Evolutionary conservation across 2,329 filamentous ascomycete species (phyloP).

Genomic region (Trichoderma polysporum): DNA sequence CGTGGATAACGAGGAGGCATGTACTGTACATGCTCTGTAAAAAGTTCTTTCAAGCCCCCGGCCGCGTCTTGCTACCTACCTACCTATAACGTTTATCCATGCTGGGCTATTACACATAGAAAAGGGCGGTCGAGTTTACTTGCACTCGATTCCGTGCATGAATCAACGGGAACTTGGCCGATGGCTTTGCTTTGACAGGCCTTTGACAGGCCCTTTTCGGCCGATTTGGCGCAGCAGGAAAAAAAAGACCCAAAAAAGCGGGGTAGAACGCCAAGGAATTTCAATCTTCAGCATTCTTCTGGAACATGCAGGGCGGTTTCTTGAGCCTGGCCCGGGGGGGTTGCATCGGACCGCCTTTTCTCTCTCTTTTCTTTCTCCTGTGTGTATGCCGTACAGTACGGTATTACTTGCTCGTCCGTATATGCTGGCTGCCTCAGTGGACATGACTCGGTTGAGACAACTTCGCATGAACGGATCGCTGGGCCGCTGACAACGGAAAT

Average conservation of each 20-base stretch:
- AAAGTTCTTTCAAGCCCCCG: not conserved
- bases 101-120: not conserved
- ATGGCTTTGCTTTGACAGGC: not conserved
- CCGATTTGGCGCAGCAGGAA: not conserved
- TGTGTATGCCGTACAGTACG: not conserved
- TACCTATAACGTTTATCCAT: not conserved
- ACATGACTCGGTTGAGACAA: conserved; percentile 14
- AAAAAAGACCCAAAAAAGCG: not conserved
- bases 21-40: not conserved
- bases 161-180: not conserved
- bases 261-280: not conserved
- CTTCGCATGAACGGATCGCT: not conserved
- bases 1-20: not conserved
- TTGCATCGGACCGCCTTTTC: conserved; percentile 5
- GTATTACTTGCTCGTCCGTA: no score
- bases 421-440: not conserved
- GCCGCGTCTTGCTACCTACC: not conserved
- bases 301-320: conserved; percentile 19
- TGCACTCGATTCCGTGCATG: not conserved
- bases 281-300: not conserved
- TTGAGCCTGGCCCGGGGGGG: conserved; percentile 11
- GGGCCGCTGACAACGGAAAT: not conserved
- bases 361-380: not conserved
- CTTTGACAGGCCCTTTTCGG: not conserved
- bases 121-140: not conserved